These are phyloP conservation scores for Chytriomyces sp. DNA, from an alignment of 192 early-diverging fungal genomes.

Conservation along the genomic window DNA sequence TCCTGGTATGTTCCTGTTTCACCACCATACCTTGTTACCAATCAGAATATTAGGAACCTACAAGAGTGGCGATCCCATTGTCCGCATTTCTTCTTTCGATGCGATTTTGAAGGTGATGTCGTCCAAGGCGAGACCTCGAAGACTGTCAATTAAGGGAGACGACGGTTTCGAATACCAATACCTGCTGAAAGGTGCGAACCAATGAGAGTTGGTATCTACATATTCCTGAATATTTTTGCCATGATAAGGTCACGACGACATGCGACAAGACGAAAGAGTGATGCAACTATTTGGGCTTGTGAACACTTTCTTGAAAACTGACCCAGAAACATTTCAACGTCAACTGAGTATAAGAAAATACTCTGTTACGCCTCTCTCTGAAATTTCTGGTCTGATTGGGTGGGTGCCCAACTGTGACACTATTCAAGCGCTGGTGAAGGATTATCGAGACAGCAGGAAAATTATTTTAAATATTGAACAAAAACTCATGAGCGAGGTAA, in stretches of 20 bases:
- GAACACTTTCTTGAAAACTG: slow-evolving; percentile 72
- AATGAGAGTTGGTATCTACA: not conserved
- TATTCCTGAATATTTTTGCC: not conserved
- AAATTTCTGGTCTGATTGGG: slow-evolving; percentile 82
- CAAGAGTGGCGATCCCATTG: slow-evolving; percentile 73
- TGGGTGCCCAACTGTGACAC: slow-evolving; percentile 81
- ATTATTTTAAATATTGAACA: slow-evolving; percentile 79
- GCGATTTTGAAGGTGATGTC: slow-evolving; percentile 69
- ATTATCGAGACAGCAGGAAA: slow-evolving; percentile 72
- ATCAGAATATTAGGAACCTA: slow-evolving; percentile 57
- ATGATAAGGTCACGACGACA: slow-evolving; percentile 69
- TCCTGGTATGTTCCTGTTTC: slow-evolving; percentile 66
- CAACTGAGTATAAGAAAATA: slow-evolving; percentile 80
- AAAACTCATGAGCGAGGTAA: slow-evolving; percentile 69
- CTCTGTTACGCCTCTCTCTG: slow-evolving; percentile 81
- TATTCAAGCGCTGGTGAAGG: slow-evolving; percentile 69
- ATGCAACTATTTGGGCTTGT: slow-evolving; percentile 92
- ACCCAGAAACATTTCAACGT: slow-evolving; percentile 76
- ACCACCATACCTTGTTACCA: not conserved
- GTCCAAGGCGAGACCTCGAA: slow-evolving; percentile 83
- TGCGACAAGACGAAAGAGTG: slow-evolving; percentile 90
- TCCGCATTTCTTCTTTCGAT: slow-evolving; percentile 73
- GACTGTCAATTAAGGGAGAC: slow-evolving; percentile 70
- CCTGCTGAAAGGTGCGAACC: slow-evolving; percentile 71
- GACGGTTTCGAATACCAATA: slow-evolving; percentile 85